Evolutionary conservation across 345 rosid species (phyloP).

Genomic region (Luvunga scandens): DNA sequence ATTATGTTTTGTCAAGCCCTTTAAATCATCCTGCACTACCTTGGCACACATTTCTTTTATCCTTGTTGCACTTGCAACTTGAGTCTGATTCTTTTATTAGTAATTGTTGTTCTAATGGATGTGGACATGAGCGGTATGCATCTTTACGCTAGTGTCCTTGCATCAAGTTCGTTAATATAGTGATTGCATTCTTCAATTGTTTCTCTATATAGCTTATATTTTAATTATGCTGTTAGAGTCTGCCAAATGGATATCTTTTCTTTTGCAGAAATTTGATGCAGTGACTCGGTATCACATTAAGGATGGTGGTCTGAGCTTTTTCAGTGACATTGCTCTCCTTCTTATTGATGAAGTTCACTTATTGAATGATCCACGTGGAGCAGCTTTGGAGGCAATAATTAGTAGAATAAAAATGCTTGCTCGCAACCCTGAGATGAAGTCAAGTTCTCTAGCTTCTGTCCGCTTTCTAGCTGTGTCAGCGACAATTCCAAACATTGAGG

Average conservation of each 20-base stretch:
- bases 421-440: conserved; percentile 66
- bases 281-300: conserved; percentile 83
- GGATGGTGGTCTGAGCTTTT: conserved; percentile 92
- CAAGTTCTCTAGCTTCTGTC: conserved; percentile 66
- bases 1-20: background rate
- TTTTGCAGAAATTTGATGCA: conserved; percentile 90
- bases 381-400: conserved; percentile 90
- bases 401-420: conserved; percentile 92
- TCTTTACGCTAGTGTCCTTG: background rate
- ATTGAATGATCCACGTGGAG: conserved; percentile 95
- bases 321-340: conserved; percentile 84
- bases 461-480: conserved; percentile 95
- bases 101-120: background rate
- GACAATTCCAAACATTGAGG: conserved; percentile 91
- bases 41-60: background rate
- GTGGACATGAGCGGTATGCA: background rate
- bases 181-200: background rate
- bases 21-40: background rate
- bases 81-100: background rate
- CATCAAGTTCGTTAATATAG: background rate
- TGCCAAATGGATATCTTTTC: background rate
- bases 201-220: background rate
- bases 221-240: background rate
- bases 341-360: conserved; percentile 97
- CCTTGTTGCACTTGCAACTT: background rate